Evolutionary conservation across 768 basidiomycete species (phyloP), one percentile per base, ranked within the genome.

Genomic region (Termitomyces sp.): DNA sequence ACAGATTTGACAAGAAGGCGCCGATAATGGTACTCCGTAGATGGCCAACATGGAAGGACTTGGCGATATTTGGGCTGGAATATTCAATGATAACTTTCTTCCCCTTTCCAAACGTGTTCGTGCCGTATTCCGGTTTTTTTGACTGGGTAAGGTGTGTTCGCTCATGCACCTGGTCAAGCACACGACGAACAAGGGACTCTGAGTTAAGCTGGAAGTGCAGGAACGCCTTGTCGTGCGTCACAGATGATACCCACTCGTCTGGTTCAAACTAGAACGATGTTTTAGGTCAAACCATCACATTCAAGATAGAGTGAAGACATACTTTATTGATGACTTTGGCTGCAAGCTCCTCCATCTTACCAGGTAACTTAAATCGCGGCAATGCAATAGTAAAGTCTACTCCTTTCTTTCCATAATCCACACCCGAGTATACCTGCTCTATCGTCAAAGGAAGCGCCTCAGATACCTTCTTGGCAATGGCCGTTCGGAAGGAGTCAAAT

Each of bases 1-100:
- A 96, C 43, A 98, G 65, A 73, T 98, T 98, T 10, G 83, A 78
- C 58, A 98, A 72, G 77, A 97, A 97, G 0, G 92, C 88, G n/a
- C 96, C 96, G 68, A 98, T 96, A 70, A 99, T 99, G n/a, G 96
- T 99, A 54, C 92, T 94, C 40, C 96, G 83, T 59, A 98, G 75
- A 72, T 98, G 96, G 14, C 96, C 97, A 53, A 97, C 94, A 65
- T 99, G 96, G 84, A 98, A 98, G 5, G 89, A 88, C 70, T 99
- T 99, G 20, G 96, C 96, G 64, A 98, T 98, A 68, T 99, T 98
- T 16, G 95, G 95, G 2, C 91, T 92, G 1, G 94, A 97, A 72
- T 92, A 98, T 72, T 98, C 96, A 66, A 96, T 80, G 63, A 96
- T 70, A 60, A 90, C 74, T 51, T 84, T 91, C 75, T 97, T 94